Base-by-base conservation (phyloP, 139 green algal genomes). In the Volvox reticuliferus region DNA sequence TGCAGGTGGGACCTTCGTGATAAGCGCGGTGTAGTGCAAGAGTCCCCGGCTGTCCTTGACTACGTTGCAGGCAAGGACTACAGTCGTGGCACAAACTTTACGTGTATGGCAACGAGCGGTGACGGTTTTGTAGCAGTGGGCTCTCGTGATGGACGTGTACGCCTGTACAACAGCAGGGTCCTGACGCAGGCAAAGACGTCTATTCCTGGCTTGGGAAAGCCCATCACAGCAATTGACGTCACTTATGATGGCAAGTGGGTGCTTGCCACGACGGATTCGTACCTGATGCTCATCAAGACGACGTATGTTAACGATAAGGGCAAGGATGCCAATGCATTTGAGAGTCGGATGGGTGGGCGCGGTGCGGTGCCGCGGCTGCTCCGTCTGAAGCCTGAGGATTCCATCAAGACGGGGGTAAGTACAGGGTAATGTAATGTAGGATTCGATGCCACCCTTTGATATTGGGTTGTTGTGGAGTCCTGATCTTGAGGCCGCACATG, bases 211-310 rank as follows among this genome's bases (percentile, higher is more conserved):
- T 93, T 99, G 68, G 98, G 98, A 24, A 92, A 94, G 12, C 95
- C 97, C 85, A 98, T 99, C 93, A 99, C 98, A 18, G 83, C 91
- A 32, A 95, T 99, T 32, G 98, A 99, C 89, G 98, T 99, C 24
- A 98, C 98, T 0, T 99, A 96, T 89, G 97, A 99, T 91, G 97
- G 92, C 44, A 96, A 95, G 89, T 98, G 95, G 94, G 94, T 99
- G 44, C 84, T 99, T 77, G 98, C 97, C 68, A 99, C 98, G 33
- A 99, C 98, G 0, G 95, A 98, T 86, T 95, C 95, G 77, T 99
- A 99, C 95, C 94, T 99, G 18, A 97, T 99, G 94, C 94, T 99
- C 35, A 91, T 99, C 50, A 98, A 98, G 93, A 98, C 98, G 0
- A 96, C 93, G 16, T 99, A 96, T 90, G 91, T 90, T 26, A 94